Evolutionary conservation across 306 rosid species (phyloP).

Genomic region (cucumber (Cucumis sativus)): DNA sequence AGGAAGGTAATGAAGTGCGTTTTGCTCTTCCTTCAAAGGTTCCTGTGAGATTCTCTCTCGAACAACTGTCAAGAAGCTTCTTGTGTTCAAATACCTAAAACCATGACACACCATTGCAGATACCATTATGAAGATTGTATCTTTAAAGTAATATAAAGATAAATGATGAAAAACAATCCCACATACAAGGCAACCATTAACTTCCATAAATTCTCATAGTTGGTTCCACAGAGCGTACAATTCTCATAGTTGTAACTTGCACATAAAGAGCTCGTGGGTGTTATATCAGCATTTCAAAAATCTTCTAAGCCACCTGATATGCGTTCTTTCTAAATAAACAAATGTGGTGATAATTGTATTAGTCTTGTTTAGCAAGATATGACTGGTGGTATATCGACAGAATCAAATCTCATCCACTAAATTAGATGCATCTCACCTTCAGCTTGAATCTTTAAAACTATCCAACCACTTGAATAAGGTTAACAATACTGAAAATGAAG

Average conservation of each 20-base stretch:
- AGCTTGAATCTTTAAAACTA: background rate
- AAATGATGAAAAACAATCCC: background rate
- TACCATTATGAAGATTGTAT: slow-evolving; percentile 40
- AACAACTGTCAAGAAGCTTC: slow-evolving; percentile 59
- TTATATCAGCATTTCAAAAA: background rate
- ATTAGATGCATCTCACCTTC: background rate
- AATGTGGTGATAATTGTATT: background rate
- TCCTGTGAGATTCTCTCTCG: slow-evolving; percentile 29
- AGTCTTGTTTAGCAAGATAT: background rate
- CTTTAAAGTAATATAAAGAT: slow-evolving; percentile 19
- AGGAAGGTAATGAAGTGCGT: slow-evolving; percentile 68
- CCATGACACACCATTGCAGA: slow-evolving; percentile 40
- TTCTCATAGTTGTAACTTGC: background rate
- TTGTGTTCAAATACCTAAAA: slow-evolving; percentile 48
- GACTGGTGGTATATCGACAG: background rate
- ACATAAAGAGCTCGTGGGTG: background rate
- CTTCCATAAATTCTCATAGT: background rate
- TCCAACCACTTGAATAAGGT: background rate
- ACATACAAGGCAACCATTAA: background rate
- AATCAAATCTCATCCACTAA: background rate
- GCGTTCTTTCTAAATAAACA: background rate
- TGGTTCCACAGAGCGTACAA: background rate
- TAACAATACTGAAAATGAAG: background rate
- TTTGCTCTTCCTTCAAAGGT: slow-evolving; percentile 53
- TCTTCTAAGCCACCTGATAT: background rate